Conservation (phyloP, 2,329 filamentous ascomycete species). For the Pseudocercospora ulei region DNA sequence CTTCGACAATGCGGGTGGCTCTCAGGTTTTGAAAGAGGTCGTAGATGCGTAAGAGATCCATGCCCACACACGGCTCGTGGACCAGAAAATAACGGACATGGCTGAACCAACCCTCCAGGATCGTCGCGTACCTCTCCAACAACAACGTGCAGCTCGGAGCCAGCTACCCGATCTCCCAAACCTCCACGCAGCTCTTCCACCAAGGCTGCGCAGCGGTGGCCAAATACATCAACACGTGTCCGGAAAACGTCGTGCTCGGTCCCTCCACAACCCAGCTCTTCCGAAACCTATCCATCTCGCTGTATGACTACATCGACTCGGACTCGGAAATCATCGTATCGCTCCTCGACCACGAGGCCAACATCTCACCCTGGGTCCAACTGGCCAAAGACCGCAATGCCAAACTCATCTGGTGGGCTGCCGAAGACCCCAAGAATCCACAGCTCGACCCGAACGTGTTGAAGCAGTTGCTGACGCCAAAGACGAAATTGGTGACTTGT, state of each 20-base stretch:
- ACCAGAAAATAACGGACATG: no score
- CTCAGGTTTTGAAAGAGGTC: slow-evolving; percentile 54
- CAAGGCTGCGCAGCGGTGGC: slow-evolving; percentile 57
- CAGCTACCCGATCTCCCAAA: slow-evolving; percentile 52
- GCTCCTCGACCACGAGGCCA: slow-evolving; percentile 66
- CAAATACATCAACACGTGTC: slow-evolving; percentile 57
- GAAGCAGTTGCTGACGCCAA: slow-evolving; percentile 49
- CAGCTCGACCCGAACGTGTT: slow-evolving; percentile 52
- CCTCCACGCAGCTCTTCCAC: slow-evolving; percentile 51
- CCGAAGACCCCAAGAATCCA: slow-evolving; percentile 43
- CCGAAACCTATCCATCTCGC: slow-evolving; percentile 54
- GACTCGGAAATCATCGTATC: slow-evolving; percentile 56
- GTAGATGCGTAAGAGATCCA: slow-evolving; percentile 57
- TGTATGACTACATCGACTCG: slow-evolving; percentile 49
- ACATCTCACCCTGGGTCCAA: slow-evolving; percentile 63
- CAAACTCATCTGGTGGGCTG: slow-evolving; percentile 59
- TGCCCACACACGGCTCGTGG: no score
- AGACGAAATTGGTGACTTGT: slow-evolving; percentile 60
- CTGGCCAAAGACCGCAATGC: slow-evolving; percentile 54
- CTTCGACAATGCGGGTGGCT: slow-evolving; percentile 69
- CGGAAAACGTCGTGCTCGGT: slow-evolving; percentile 61
- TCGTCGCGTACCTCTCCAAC: slow-evolving; percentile 55
- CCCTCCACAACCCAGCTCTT: slow-evolving; percentile 67
- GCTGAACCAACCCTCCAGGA: slow-evolving; percentile 37
- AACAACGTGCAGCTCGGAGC: slow-evolving; percentile 70